Base-by-base conservation (phyloP, 2,329 filamentous ascomycete species). In the Aspergillus alliaceus region DNA sequence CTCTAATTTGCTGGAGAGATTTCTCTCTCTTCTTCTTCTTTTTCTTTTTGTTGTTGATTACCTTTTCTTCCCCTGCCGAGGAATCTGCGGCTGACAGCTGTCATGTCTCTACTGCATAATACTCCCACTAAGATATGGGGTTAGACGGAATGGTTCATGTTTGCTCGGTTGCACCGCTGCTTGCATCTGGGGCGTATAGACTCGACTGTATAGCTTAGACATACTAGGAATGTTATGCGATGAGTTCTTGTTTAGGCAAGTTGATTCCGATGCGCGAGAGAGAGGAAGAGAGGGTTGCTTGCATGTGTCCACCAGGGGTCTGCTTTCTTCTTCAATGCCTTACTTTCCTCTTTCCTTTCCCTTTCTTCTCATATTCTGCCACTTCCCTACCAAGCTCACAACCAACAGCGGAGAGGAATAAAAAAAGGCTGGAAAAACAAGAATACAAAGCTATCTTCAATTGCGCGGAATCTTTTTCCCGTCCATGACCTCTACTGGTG, bases 31-130 rank as follows among this genome's bases (percentile, higher is more conserved):
- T 44, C n/a, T 18, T 44, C 22, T 9, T 27, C 25, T 44, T 27
- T 15, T 1, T 31, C 31, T 20, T 47, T 31, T 18, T 3, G 18
- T 31, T 9, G 7, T 14, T 27, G 15, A 8, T 47, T 12, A 7
- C 6, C 9, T 24, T 14, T 44, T 15, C 24, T 27, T 42, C 22
- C 42, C 42, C 24, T 47, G 25, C 44, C 27, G 44, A 48, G 27
- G 44, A 48, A 48, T 48, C 44, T 48, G 27, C 44, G 44, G 25
- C 44, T 47, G 44, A 31, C 25, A 42, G 44, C 44, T 47, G 44
- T 29, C 44, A 31, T 29, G 24, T n/a, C n/a, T n/a, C n/a, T n/a
- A n/a, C 25, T 29, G 24, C 25, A 47, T 47, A 47, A 29, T 29
- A 29, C 7, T 29, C 3, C 24, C n/a, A 46, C 22, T 11, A 12